Evolutionary conservation across 257 asterid species (phyloP).

Genomic region (Leptodermis oblonga): DNA sequence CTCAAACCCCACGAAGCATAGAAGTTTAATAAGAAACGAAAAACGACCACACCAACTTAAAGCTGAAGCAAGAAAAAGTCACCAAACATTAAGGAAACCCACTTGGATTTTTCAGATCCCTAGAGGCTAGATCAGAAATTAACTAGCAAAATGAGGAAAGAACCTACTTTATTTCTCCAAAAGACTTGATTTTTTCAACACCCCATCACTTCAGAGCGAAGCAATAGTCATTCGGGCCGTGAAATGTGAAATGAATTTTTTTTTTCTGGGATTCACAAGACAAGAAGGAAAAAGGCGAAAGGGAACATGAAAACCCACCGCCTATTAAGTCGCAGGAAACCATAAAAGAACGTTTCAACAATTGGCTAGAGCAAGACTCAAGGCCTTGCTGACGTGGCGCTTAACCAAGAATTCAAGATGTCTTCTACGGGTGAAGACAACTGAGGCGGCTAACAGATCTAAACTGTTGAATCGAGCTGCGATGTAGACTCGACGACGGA

Average conservation of each 20-base stretch:
- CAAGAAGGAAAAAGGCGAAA: not conserved
- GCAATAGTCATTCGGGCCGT: conserved; percentile 28
- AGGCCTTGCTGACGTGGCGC: too few species aligned
- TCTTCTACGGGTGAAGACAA: too few species aligned
- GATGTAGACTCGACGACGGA: too few species aligned
- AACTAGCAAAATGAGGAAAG: conserved; percentile 23
- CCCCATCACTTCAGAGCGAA: conserved; percentile 57
- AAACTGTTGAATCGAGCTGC: too few species aligned
- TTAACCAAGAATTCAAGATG: too few species aligned
- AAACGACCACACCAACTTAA: conserved; percentile 31
- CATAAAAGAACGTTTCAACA: conserved; percentile 20
- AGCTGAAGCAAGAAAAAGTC: conserved; percentile 36
- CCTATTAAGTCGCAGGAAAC: not conserved
- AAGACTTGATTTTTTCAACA: conserved; percentile 30
- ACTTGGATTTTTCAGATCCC: conserved; percentile 54
- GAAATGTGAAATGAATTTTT: conserved; percentile 3
- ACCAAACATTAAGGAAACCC: conserved; percentile 19
- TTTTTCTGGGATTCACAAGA: not conserved
- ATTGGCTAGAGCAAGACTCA: too few species aligned
- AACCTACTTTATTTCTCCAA: conserved; percentile 29
- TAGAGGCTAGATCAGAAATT: conserved; percentile 27
- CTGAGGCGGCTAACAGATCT: too few species aligned
- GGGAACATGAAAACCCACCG: conserved; percentile 6
- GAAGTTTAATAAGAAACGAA: not conserved
- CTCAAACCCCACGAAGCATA: conserved; percentile 33